Conservation (phyloP, 108 stramenopile species). For the Asterionellopsis glacialis region DNA sequence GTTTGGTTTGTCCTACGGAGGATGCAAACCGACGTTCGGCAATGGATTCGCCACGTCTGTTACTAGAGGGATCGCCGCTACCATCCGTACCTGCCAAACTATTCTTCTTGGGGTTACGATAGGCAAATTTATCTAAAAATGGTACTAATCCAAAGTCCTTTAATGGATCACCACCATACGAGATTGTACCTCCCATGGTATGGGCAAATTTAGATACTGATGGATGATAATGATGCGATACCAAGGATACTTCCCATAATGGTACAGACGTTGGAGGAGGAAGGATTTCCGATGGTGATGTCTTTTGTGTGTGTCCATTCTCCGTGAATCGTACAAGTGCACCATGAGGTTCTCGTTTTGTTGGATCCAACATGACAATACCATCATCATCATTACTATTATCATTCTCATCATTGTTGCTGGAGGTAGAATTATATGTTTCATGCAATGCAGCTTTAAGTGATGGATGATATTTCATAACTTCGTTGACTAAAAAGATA, state of each 20-base stretch:
- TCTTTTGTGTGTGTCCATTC: not conserved
- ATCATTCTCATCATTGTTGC: too few species aligned
- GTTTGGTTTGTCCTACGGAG: conserved; percentile 17
- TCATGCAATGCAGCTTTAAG: conserved; percentile 22
- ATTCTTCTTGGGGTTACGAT: conserved; percentile 88
- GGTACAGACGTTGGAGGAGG: conserved; percentile 16
- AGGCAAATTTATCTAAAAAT: conserved; percentile 98
- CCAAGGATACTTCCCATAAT: conserved; percentile 82
- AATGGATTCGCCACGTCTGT: conserved; percentile 33
- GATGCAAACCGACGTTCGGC: conserved; percentile 54
- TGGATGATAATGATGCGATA: conserved; percentile 92
- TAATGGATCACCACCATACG: conserved; percentile 92
- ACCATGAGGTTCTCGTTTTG: conserved; percentile 68
- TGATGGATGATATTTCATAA: conserved; percentile 56
- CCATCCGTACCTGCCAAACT: conserved; percentile 37
- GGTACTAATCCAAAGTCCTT: conserved; percentile 87
- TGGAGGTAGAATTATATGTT: too few species aligned
- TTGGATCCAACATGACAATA: conserved; percentile 40
- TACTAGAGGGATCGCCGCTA: conserved; percentile 6
- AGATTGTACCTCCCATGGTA: conserved; percentile 41
- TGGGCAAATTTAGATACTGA: conserved; percentile 86
- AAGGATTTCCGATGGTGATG: conserved; percentile 9
- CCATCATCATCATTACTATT: conserved; percentile 7
- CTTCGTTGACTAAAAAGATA: conserved; percentile 89
- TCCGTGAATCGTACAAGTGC: conserved; percentile 28